Conservation (phyloP, 176 grass and related monocot genomes). For the maize (Zea mays) region DNA sequence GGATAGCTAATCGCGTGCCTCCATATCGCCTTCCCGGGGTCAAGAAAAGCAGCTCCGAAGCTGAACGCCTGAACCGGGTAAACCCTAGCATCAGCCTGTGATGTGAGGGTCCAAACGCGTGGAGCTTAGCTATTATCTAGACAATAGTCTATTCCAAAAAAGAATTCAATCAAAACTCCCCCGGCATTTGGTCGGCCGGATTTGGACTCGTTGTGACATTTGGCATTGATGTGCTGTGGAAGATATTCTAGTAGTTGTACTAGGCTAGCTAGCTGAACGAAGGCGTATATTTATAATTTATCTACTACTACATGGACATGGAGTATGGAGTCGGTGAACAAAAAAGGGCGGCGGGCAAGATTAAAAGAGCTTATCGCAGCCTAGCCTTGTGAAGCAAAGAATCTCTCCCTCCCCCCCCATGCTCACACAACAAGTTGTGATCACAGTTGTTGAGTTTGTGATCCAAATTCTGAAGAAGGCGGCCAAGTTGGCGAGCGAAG, state of each 20-base stretch:
- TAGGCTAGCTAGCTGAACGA: background rate
- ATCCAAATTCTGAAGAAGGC: too few species aligned
- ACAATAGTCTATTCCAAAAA: background rate
- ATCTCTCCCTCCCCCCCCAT: background rate
- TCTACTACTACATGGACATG: background rate
- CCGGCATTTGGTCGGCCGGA: background rate
- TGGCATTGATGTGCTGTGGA: background rate
- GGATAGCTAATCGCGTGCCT: background rate
- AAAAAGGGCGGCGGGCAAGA: slow-evolving; percentile 17
- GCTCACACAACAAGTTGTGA: too few species aligned
- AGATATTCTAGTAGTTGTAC: background rate
- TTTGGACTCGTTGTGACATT: slow-evolving; percentile 8
- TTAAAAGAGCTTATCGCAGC: slow-evolving; percentile 11
- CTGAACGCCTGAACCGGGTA: slow-evolving; percentile 19
- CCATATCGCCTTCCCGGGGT: slow-evolving; percentile 15
- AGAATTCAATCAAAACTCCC: background rate
- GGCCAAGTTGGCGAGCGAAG: too few species aligned
- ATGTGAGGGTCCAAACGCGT: background rate
- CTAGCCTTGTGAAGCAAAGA: slow-evolving; percentile 14
- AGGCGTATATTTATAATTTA: background rate
- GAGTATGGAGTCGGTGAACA: slow-evolving; percentile 14
- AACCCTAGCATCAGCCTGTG: background rate
- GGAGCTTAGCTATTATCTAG: background rate
- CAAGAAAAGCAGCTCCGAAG: slow-evolving; percentile 23
- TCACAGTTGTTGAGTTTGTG: too few species aligned